A percentile compares a stretch with the other conserved stretches of the same genome.
Evolutionary conservation across 768 basidiomycete genomes (phyloP).

Genomic region (Trametes cingulata): DNA sequence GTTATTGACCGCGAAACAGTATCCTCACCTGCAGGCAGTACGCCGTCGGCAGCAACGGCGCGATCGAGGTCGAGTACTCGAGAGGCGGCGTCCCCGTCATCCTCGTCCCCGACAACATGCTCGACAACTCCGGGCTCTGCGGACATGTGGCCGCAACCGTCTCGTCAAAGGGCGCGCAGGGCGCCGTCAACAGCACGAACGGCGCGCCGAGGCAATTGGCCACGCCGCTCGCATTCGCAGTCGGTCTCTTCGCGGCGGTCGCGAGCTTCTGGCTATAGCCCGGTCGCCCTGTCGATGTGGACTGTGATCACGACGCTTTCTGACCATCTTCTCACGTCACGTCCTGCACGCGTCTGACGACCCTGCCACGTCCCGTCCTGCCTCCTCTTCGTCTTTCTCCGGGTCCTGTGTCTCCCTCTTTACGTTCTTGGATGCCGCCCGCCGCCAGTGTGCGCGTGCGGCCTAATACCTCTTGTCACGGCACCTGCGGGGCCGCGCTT

Average conservation of each 20-base stretch:
- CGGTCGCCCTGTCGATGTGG: neutral
- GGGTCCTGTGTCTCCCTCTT: neutral
- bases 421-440: neutral
- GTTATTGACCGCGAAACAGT: slow-evolving; percentile 36
- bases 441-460: neutral
- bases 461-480: slow-evolving; percentile 1
- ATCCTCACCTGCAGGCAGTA: slow-evolving; percentile 67
- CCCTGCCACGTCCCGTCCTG: neutral
- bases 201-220: neutral
- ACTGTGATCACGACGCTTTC: neutral
- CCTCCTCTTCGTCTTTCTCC: neutral
- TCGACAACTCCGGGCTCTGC: slow-evolving; percentile 42
- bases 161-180: neutral
- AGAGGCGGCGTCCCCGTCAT: slow-evolving; percentile 62
- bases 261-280: neutral
- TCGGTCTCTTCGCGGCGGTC: neutral
- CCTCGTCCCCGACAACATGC: slow-evolving; percentile 44
- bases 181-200: neutral
- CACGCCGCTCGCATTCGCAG: neutral
- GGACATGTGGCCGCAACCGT: slow-evolving; percentile 19
- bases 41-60: slow-evolving; percentile 66
- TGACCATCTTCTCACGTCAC: neutral
- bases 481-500: neutral
- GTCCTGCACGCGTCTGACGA: slow-evolving; percentile 3
- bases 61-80: slow-evolving; percentile 61